phyloP scores from a whole-genome alignment of 2,329 filamentous ascomycete species.

The Stromatinia cepivora region DNA sequence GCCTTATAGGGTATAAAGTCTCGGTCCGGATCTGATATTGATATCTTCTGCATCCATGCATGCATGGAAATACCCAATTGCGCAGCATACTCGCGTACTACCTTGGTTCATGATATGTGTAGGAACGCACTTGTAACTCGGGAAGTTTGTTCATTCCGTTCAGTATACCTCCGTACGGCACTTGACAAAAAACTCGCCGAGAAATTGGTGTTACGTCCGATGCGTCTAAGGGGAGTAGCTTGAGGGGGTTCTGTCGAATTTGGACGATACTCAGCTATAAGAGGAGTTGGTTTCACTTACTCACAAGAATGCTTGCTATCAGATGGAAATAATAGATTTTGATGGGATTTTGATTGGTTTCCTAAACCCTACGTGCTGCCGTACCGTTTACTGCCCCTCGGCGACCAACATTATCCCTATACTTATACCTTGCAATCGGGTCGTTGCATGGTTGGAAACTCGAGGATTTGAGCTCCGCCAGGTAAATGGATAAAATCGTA shows the following conservation, averaged over 20 bases:
- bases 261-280: background rate
- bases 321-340: conserved; percentile 11
- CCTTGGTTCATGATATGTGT: conserved; percentile 8
- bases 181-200: conserved; percentile 18
- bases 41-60: conserved; percentile 15
- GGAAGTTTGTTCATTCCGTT: conserved; percentile 18
- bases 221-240: background rate
- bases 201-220: conserved; percentile 5
- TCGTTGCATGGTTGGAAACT: conserved; percentile 16
- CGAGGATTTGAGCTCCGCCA: conserved; percentile 8
- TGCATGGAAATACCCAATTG: conserved; percentile 13
- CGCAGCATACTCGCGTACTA: conserved; percentile 13
- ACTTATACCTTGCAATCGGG: conserved; percentile 11
- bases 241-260: background rate
- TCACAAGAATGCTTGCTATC: conserved; percentile 1
- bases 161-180: conserved; percentile 21
- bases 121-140: conserved; percentile 16
- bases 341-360: background rate
- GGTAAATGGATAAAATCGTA: conserved; percentile 20
- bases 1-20: conserved; percentile 13
- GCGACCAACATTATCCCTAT: conserved; percentile 21
- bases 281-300: background rate
- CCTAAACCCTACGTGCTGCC: conserved; percentile 2
- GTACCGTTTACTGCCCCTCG: conserved; percentile 20
- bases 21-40: conserved; percentile 22